A percentile compares a stretch with the other conserved stretches of the same genome.
Evolutionary conservation across 176 grass and related monocot species (phyloP).

Genomic region (Ensete ventricosum): DNA sequence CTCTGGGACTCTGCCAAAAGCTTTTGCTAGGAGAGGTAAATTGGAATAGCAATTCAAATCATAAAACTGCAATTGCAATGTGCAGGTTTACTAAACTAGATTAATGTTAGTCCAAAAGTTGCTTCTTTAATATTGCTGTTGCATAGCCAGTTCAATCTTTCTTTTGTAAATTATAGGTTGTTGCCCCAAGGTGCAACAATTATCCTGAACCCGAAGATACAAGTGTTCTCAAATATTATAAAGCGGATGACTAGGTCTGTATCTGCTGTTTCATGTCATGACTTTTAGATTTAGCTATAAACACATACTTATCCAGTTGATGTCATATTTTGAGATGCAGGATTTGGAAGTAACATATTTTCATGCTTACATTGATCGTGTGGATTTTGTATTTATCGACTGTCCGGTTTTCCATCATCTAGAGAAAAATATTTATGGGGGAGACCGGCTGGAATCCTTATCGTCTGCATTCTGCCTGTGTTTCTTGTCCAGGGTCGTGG

Average conservation of each 20-base stretch:
- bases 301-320: not conserved
- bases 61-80: not conserved
- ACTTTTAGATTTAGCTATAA: not conserved
- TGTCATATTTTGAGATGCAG: not conserved
- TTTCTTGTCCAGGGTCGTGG: no score
- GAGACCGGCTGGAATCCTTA: no score
- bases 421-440: no score
- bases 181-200: conserved; percentile 67
- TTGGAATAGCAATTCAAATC: not conserved
- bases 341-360: conserved; percentile 26
- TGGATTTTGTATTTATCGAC: conserved; percentile 89
- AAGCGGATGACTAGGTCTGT: conserved; percentile 62
- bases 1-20: conserved; percentile 86
- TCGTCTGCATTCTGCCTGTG: no score
- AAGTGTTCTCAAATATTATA: conserved; percentile 57
- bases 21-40: conserved; percentile 78
- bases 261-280: not conserved
- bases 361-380: conserved; percentile 80
- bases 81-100: not conserved
- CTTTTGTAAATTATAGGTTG: conserved; percentile 40
- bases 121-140: not conserved
- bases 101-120: no score
- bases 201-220: conserved; percentile 57
- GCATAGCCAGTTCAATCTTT: not conserved
- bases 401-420: no score